Conservation (phyloP, 2,329 filamentous ascomycete species). For the Septoria linicola region DNA sequence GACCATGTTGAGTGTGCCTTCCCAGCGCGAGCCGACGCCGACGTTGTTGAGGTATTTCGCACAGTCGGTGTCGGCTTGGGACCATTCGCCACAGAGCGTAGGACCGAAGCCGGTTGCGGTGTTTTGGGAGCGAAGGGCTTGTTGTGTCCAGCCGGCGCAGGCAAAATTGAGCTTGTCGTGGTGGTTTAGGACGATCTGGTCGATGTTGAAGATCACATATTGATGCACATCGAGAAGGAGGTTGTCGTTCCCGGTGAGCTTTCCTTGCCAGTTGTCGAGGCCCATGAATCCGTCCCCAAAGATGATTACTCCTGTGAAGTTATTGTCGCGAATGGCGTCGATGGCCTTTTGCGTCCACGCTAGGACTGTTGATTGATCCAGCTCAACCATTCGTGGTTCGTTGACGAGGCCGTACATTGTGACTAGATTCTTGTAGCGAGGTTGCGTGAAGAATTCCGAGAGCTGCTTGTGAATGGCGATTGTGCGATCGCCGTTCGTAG, state of each 20-base stretch:
- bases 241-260: slow-evolving; percentile 67
- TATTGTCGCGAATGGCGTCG: slow-evolving; percentile 71
- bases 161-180: slow-evolving; percentile 81
- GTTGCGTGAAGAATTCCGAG: slow-evolving; percentile 88
- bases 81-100: slow-evolving; percentile 95
- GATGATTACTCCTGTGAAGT: slow-evolving; percentile 68
- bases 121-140: slow-evolving; percentile 71
- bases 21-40: slow-evolving; percentile 83
- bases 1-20: slow-evolving; percentile 71
- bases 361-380: slow-evolving; percentile 66
- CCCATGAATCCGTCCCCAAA: slow-evolving; percentile 97
- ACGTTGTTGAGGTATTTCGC: slow-evolving; percentile 85
- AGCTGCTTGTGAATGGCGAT: slow-evolving; percentile 85
- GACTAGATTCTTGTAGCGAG: slow-evolving; percentile 87
- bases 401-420: slow-evolving; percentile 93
- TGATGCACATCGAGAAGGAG: slow-evolving; percentile 95
- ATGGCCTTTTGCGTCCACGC: slow-evolving; percentile 77
- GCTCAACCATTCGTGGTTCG: slow-evolving; percentile 77
- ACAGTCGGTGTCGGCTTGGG: slow-evolving; percentile 95
- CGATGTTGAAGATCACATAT: slow-evolving; percentile 95
- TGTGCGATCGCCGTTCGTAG: slow-evolving; percentile 73
- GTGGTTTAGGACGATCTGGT: slow-evolving; percentile 80
- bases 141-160: slow-evolving; percentile 80
- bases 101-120: slow-evolving; percentile 80
- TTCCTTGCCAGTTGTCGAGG: slow-evolving; percentile 83